Conservation (phyloP, 805 yeast genomes). For the Scheffersomyces amazonensis region DNA sequence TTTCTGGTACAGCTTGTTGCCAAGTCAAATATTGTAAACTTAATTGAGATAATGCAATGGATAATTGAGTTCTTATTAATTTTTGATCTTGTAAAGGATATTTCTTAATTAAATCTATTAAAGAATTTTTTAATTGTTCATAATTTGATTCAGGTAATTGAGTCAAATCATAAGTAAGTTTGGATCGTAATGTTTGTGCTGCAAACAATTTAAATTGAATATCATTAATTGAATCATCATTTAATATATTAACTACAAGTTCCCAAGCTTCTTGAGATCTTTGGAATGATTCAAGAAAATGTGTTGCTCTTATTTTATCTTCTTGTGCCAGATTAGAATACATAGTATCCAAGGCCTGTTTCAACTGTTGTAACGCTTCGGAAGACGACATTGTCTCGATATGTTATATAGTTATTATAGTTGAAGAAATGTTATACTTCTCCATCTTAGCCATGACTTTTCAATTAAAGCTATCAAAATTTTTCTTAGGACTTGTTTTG, state of each 20-base stretch:
- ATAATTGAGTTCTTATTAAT: conserved; percentile 77
- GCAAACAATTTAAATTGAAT: conserved; percentile 74
- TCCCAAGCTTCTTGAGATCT: conserved; percentile 83
- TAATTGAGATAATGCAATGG: conserved; percentile 77
- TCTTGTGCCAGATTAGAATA: conserved; percentile 40
- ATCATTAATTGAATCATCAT: conserved; percentile 24
- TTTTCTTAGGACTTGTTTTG: too few species aligned
- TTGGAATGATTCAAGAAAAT: conserved; percentile 76
- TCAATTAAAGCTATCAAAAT: too few species aligned
- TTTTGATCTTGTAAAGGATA: conserved; percentile 40
- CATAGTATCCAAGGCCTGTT: conserved; percentile 47
- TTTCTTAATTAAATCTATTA: conserved; percentile 54
- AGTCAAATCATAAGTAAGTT: conserved; percentile 73
- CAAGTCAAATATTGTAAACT: conserved; percentile 76
- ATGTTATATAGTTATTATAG: too few species aligned
- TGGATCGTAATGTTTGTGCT: conserved; percentile 87
- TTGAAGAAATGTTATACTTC: too few species aligned
- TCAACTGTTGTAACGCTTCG: conserved; percentile 22
- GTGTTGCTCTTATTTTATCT: conserved; percentile 50
- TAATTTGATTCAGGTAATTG: conserved; percentile 58
- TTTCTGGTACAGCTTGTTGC: conserved; percentile 68
- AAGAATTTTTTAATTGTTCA: conserved; percentile 60
- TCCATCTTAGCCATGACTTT: too few species aligned
- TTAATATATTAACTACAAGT: conserved; percentile 54
- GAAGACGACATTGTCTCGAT: conserved; percentile 4